Percentiles rank a stretch among this genome's conserved stretches.
phyloP scores from a whole-genome alignment of 2,329 filamentous ascomycete genomes.

The Venturiaceae sp. region DNA sequence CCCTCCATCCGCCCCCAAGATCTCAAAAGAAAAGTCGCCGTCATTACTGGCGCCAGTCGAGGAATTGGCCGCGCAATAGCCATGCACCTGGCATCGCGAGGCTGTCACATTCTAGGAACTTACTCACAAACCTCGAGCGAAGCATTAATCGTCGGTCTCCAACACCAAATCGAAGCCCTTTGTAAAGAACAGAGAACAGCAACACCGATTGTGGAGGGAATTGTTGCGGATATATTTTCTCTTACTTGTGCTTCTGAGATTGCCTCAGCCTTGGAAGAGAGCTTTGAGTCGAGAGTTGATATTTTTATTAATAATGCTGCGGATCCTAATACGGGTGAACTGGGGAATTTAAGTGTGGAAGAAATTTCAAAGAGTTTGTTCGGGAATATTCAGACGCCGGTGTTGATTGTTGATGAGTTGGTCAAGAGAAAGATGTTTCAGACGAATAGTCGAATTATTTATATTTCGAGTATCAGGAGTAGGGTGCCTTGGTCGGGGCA shows the following conservation, averaged over 20 bases:
- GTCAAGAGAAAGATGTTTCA: slow-evolving; percentile 22
- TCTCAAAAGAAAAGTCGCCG: slow-evolving; percentile 8
- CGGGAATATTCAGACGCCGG: slow-evolving; percentile 25
- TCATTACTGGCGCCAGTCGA: slow-evolving; percentile 8
- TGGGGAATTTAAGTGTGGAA: slow-evolving; percentile 18
- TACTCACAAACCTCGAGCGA: slow-evolving; percentile 16
- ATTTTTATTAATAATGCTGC: slow-evolving; percentile 26
- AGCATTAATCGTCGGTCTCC: slow-evolving; percentile 13
- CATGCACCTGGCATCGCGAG: slow-evolving; percentile 23
- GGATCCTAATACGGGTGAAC: slow-evolving; percentile 18
- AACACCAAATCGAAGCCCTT: slow-evolving; percentile 13
- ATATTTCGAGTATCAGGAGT: slow-evolving; percentile 23
- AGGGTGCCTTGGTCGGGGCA: slow-evolving; percentile 24
- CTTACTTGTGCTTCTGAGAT: slow-evolving; percentile 17
- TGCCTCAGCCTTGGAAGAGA: slow-evolving; percentile 14
- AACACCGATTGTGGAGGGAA: slow-evolving; percentile 14
- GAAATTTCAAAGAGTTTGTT: slow-evolving; percentile 23
- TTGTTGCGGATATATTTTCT: slow-evolving; percentile 22
- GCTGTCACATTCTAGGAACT: slow-evolving; percentile 23
- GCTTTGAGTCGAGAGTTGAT: slow-evolving; percentile 19
- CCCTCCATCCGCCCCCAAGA: slow-evolving; percentile 3
- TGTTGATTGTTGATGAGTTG: slow-evolving; percentile 26
- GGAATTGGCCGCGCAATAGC: slow-evolving; percentile 14
- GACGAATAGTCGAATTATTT: slow-evolving; percentile 24
- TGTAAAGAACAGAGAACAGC: slow-evolving; percentile 13